phyloP scores from a whole-genome alignment of 176 grass and related monocot genomes.

The Puya raimondii region DNA sequence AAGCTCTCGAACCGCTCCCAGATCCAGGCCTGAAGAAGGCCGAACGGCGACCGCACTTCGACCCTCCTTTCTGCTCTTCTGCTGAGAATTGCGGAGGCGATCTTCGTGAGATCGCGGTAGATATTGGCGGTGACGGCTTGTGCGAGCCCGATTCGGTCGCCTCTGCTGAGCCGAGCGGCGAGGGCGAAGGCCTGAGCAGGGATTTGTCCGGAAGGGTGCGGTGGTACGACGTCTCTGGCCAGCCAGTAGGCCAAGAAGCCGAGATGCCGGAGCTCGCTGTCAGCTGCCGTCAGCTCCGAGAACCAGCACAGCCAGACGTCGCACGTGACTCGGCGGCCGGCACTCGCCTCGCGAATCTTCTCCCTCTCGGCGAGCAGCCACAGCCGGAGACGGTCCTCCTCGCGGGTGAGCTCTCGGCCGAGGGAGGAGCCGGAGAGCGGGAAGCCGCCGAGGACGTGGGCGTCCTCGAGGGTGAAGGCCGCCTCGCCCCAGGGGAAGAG shows the following conservation, averaged over 20 bases:
- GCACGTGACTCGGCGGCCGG: constrained; percentile 34
- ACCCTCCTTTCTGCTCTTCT: constrained; percentile 6
- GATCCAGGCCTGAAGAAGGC: constrained; percentile 50
- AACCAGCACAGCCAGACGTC: constrained; percentile 58
- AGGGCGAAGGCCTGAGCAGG: constrained; percentile 24
- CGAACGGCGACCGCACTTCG: constrained; percentile 33
- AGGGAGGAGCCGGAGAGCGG: constrained; percentile 32
- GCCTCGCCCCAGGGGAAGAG: constrained; percentile 33
- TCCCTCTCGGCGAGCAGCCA: constrained; percentile 49
- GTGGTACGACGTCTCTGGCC: constrained; percentile 28
- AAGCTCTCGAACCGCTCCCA: constrained; percentile 40
- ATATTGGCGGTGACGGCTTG: constrained; percentile 36
- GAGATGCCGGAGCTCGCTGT: constrained; percentile 37
- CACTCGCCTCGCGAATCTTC: constrained; percentile 48
- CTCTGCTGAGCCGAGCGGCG: constrained; percentile 37
- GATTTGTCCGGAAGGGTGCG: constrained; percentile 15
- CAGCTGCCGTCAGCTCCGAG: constrained; percentile 20
- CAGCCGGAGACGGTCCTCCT: constrained; percentile 29
- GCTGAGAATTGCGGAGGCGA: constrained; percentile 1
- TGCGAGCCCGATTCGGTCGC: constrained; percentile 43
- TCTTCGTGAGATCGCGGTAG: constrained; percentile 37
- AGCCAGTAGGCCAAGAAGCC: constrained; percentile 61
- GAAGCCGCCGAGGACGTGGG: constrained; percentile 34
- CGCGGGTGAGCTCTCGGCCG: constrained; percentile 19
- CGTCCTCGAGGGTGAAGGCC: constrained; percentile 50